Conservation (phyloP, 2,329 filamentous ascomycete species). For the Sclerotinia borealis region DNA sequence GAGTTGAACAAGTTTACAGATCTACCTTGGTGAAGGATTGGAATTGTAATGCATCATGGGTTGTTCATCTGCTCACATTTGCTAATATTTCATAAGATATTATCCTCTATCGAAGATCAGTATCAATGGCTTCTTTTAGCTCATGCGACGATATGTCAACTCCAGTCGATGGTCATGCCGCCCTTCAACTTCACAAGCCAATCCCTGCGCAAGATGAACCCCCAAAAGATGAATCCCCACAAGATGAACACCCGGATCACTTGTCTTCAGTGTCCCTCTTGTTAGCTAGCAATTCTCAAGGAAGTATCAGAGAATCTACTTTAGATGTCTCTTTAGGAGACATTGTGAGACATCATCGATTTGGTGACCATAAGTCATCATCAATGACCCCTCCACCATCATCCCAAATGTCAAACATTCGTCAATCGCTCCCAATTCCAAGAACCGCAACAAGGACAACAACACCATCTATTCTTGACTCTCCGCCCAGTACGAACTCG, state of each 20-base stretch:
- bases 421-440: conserved; percentile 11
- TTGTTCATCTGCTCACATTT: background rate
- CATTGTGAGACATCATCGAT: background rate
- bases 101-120: background rate
- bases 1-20: background rate
- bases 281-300: background rate
- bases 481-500: conserved; percentile 26
- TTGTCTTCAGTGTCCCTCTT: conserved; percentile 20
- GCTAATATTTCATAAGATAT: background rate
- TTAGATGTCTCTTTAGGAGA: background rate
- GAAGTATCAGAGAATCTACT: background rate
- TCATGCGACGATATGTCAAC: conserved; percentile 23
- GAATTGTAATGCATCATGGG: background rate
- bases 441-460: conserved; percentile 21
- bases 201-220: conserved; percentile 18
- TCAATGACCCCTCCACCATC: conserved; percentile 44
- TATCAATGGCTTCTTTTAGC: conserved; percentile 25
- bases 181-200: conserved; percentile 22
- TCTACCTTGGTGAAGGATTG: background rate
- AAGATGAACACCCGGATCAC: conserved; percentile 13
- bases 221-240: no score
- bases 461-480: conserved; percentile 23
- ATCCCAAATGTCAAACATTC: conserved; percentile 42
- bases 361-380: background rate
- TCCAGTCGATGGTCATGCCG: conserved; percentile 21